Evolutionary conservation across 2,329 filamentous ascomycete species (phyloP), one percentile per base, ranked within the genome.

Genomic region (Ceratocystis eucalypticola): DNA sequence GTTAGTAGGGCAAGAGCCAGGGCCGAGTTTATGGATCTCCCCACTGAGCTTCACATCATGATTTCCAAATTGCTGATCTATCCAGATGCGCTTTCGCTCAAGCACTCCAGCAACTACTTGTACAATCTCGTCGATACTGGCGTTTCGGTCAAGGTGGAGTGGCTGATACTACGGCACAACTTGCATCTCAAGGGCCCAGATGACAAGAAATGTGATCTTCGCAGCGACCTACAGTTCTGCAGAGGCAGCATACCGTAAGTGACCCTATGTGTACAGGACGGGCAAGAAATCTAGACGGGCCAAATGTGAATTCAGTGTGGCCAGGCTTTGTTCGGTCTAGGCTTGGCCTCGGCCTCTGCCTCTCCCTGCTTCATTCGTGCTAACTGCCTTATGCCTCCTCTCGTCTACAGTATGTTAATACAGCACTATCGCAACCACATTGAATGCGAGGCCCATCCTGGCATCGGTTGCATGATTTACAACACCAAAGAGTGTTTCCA

Each of bases 71-170:
- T 82, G 65, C 82, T 89, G 67, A 80, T 80, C 41, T 89, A 89
- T 69, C 87, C 87, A 0, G 87, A 90, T 69, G 87, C 87, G 0
- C 79, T 89, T 1, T 86, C 86, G 0, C 76, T 89, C 17, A 89
- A 89, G 71, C 86, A 89, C 72, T 82, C 82, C 22, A 84, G 76
- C 71, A 79, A 80, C 67, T 79, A 87, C 71, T 86, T 89, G 73
- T 86, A 85, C 75, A 71, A 74, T 61, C 74, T 88, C 1, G 84
- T 89, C 68, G 80, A 86, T 72, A 89, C 87, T 0, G 85, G 84
- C 45, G 77, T 89, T 37, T 74, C 78, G 33, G 77, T 88, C 57
- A 88, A 89, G 72, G 80, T 89, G 12, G 80, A 82, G 67, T 90
- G 87, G 87, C 77, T 89, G 3, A 78, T 89, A 67, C 80, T 87